Percentiles rank a stretch among this genome's conserved stretches.
phyloP scores from a whole-genome alignment of 352 stramenopile genomes.

The Phytophthora syringae region DNA sequence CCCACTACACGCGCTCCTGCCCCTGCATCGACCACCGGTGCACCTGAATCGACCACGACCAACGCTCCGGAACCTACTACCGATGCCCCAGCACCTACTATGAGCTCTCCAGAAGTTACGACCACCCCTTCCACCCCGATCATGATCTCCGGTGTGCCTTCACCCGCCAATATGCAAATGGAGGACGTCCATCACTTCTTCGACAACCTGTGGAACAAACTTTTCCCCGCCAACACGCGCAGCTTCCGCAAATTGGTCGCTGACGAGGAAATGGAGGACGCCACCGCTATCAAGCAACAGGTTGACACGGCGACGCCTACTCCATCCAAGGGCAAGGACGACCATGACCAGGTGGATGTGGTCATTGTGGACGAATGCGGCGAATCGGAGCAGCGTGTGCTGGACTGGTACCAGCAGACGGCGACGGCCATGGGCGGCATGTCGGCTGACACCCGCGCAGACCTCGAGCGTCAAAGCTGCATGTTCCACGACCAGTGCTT shows the following conservation, averaged over 20 bases:
- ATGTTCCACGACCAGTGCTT: conserved; percentile 52
- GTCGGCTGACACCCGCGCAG: conserved; percentile 35
- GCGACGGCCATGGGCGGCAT: conserved; percentile 31
- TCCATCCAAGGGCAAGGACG: conserved; percentile 5
- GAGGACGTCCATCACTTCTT: conserved; percentile 16
- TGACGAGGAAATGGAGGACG: background rate
- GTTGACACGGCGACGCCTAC: background rate
- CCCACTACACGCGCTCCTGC: background rate
- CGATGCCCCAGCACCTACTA: conserved; percentile 2
- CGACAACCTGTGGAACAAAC: conserved; percentile 12
- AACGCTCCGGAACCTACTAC: background rate
- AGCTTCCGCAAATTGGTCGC: conserved; percentile 13
- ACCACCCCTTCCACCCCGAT: background rate
- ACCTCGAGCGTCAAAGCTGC: conserved; percentile 56
- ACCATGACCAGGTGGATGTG: conserved; percentile 30
- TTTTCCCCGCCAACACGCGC: conserved; percentile 14
- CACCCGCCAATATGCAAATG: conserved; percentile 1
- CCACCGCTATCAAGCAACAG: conserved; percentile 1
- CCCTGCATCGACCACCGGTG: conserved; percentile 12
- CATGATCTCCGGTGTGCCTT: background rate
- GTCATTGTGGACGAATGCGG: conserved; percentile 40
- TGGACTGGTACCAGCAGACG: conserved; percentile 43
- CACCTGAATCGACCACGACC: background rate
- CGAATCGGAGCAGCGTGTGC: conserved; percentile 29
- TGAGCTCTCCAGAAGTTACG: background rate